phyloP scores from a whole-genome alignment of 1,284 basidiomycete genomes.

The Pseudozyma hubeiensis region DNA sequence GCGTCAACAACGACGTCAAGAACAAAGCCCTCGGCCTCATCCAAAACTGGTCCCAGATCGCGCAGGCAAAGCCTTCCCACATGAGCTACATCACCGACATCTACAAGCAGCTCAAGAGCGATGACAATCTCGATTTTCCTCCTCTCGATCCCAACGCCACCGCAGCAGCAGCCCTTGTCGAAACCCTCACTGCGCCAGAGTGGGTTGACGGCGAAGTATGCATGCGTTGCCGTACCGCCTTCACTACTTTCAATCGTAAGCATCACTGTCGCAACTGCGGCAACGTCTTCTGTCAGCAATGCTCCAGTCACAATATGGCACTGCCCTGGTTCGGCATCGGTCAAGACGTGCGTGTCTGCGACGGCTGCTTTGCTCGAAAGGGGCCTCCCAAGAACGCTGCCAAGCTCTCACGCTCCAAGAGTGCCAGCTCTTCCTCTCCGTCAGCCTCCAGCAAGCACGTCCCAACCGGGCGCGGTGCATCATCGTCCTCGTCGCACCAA shows the following conservation, averaged over 20 bases:
- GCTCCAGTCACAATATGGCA: conserved; percentile 85
- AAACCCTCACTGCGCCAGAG: conserved; percentile 76
- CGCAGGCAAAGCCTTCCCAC: conserved; percentile 80
- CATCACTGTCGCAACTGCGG: conserved; percentile 99
- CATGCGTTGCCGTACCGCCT: conserved; percentile 88
- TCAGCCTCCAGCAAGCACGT: conserved; percentile 34
- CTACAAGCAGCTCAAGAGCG: conserved; percentile 48
- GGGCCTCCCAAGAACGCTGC: conserved; percentile 54
- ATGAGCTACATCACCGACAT: conserved; percentile 67
- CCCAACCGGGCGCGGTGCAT: conserved; percentile 54
- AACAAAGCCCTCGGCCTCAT: conserved; percentile 81
- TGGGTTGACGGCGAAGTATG: conserved; percentile 98
- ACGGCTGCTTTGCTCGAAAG: conserved; percentile 75
- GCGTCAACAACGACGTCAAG: conserved; percentile 84
- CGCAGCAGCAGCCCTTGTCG: conserved; percentile 61
- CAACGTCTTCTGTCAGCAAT: conserved; percentile 93
- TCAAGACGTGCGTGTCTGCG: conserved; percentile 93
- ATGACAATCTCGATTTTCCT: conserved; percentile 80
- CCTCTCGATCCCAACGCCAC: conserved; percentile 78
- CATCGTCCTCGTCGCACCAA: conserved; percentile 52
- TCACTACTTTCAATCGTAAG: conserved; percentile 95
- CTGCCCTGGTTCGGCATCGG: conserved; percentile 94
- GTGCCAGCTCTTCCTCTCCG: conserved; percentile 29
- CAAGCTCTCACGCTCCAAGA: conserved; percentile 50
- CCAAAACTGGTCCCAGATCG: conserved; percentile 92